Conservation (phyloP, 1,139 yeast genomes). For the Magnusiomyces clavatus region DNA sequence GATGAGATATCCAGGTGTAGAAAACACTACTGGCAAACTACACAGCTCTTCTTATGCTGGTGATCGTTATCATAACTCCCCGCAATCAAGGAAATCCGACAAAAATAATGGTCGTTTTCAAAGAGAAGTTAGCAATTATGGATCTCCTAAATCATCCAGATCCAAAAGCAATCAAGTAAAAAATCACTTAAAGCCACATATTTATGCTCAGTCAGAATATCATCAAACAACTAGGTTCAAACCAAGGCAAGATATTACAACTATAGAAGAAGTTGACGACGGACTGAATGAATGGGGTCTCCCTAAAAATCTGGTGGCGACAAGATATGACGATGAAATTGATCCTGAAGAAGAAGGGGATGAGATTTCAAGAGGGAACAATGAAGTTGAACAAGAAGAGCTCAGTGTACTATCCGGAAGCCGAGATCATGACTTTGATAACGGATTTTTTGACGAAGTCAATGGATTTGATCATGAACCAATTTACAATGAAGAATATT, state of each 20-base stretch:
- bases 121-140: not conserved
- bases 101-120: not conserved
- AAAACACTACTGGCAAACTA: no score
- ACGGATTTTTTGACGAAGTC: not conserved
- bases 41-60: no score
- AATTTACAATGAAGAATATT: no score
- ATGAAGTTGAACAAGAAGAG: not conserved
- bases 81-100: not conserved
- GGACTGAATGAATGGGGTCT: slow-evolving; percentile 25
- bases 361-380: no score
- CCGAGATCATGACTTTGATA: not conserved
- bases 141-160: not conserved
- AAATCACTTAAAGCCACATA: not conserved
- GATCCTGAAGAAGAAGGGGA: slow-evolving; percentile 11
- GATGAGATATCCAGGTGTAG: not conserved
- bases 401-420: not conserved
- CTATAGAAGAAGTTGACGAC: slow-evolving; percentile 18
- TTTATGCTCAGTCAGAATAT: slow-evolving; percentile 12
- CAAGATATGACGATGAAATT: slow-evolving; percentile 14
- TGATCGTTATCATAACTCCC: not conserved
- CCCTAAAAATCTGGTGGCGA: slow-evolving; percentile 20
- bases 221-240: not conserved
- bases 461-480: no score
- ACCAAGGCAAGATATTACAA: not conserved
- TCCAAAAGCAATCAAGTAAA: not conserved